Conservation (phyloP, 2,329 filamentous ascomycete genomes). For the Alternaria alternata region DNA sequence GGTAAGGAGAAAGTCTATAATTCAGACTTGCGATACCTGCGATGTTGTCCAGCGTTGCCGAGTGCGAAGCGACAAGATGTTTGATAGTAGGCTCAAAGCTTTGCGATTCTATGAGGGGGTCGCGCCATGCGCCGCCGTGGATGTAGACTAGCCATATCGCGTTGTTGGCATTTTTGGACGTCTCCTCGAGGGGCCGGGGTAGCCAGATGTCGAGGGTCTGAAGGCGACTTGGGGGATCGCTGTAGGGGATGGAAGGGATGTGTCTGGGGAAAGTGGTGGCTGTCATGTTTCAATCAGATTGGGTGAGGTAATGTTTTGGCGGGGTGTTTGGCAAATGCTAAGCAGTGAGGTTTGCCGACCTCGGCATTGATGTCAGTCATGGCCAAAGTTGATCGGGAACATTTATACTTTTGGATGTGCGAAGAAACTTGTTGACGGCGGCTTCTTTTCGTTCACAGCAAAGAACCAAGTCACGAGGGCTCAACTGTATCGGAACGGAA, state of each 20-base stretch:
- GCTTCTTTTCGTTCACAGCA: background rate
- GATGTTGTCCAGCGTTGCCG: conserved; percentile 45
- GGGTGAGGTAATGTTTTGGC: conserved; percentile 19
- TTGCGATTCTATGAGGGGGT: conserved; percentile 52
- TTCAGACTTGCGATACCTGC: conserved; percentile 70
- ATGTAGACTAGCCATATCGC: conserved; percentile 54
- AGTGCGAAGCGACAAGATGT: conserved; percentile 40
- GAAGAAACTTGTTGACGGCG: background rate
- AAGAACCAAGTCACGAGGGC: background rate
- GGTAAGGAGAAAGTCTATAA: conserved; percentile 68
- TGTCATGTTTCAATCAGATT: conserved; percentile 26
- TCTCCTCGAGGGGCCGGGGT: conserved; percentile 40
- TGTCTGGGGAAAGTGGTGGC: conserved; percentile 24
- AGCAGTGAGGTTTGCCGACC: background rate
- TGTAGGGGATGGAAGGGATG: conserved; percentile 40
- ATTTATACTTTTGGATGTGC: background rate
- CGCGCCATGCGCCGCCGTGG: conserved; percentile 61
- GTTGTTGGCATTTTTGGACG: conserved; percentile 6
- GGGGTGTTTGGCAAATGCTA: conserved; percentile 15
- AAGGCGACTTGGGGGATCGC: conserved; percentile 36
- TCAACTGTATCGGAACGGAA: background rate
- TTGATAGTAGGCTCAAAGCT: conserved; percentile 48
- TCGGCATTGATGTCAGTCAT: background rate
- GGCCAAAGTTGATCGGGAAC: background rate
- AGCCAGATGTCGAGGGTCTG: conserved; percentile 56